A percentile compares a stretch with the other conserved stretches of the same genome.
Evolutionary conservation across 805 yeast genomes (phyloP).

Genomic region (Nakazawaea holstii): DNA sequence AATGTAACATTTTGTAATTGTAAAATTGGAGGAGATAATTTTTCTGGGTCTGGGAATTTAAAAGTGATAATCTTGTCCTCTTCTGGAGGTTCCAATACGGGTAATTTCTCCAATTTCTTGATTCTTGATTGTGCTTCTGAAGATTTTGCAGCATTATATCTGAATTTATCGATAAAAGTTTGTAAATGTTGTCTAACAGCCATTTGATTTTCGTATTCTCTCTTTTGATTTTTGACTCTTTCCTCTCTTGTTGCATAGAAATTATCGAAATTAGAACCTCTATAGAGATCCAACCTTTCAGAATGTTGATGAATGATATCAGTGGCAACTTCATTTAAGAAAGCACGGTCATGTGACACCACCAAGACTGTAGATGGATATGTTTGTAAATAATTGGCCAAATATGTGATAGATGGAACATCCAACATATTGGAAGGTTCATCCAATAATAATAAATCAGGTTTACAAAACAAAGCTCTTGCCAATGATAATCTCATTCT

Average conservation of each 20-base stretch:
- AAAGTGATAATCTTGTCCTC: slow-evolving; percentile 82
- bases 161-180: slow-evolving; percentile 88
- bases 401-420: slow-evolving; percentile 94
- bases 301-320: slow-evolving; percentile 98
- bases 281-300: slow-evolving; percentile 91
- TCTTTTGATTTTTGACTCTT: slow-evolving; percentile 84
- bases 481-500: slow-evolving; percentile 99
- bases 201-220: slow-evolving; percentile 98
- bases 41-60: slow-evolving; percentile 94
- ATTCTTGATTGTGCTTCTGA: slow-evolving; percentile 98
- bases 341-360: slow-evolving; percentile 97
- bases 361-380: slow-evolving; percentile 91
- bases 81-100: slow-evolving; percentile 89
- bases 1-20: slow-evolving; percentile 84
- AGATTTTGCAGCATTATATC: slow-evolving; percentile 97
- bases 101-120: slow-evolving; percentile 92
- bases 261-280: slow-evolving; percentile 89
- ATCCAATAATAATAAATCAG: slow-evolving; percentile 87
- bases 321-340: slow-evolving; percentile 95
- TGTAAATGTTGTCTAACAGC: slow-evolving; percentile 92
- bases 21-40: slow-evolving; percentile 86
- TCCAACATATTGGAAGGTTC: slow-evolving; percentile 99
- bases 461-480: slow-evolving; percentile 95
- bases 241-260: slow-evolving; percentile 94
- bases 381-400: slow-evolving; percentile 83